Conservation (phyloP, 371 early-diverging fungal genomes). For the Astathelohania contejeani region DNA sequence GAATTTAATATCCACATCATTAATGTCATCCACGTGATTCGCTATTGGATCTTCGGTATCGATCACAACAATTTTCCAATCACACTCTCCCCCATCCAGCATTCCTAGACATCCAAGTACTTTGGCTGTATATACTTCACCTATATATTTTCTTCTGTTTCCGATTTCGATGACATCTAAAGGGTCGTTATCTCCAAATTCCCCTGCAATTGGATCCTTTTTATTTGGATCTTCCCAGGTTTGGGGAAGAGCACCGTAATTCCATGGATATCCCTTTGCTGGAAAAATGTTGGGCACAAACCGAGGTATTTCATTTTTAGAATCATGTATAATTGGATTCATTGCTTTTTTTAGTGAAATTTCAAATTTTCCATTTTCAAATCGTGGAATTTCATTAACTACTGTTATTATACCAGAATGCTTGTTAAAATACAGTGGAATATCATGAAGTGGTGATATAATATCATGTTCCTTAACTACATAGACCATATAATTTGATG, state of each 20-base stretch:
- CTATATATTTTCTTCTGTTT: constrained; percentile 63
- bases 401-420: constrained; percentile 72
- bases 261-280: constrained; percentile 99
- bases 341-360: constrained; percentile 54
- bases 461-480: constrained; percentile 28
- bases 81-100: constrained; percentile 82
- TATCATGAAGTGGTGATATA: constrained; percentile 92
- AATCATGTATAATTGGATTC: constrained; percentile 96
- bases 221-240: constrained; percentile 92
- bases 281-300: constrained; percentile 97
- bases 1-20: constrained; percentile 77
- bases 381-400: constrained; percentile 87
- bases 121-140: constrained; percentile 93
- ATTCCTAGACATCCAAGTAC: constrained; percentile 86
- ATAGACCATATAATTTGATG: constrained; percentile 36
- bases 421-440: constrained; percentile 72
- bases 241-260: constrained; percentile 93
- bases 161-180: constrained; percentile 94
- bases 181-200: constrained; percentile 87
- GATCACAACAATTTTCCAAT: constrained; percentile 94
- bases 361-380: constrained; percentile 97
- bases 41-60: constrained; percentile 81
- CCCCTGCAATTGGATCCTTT: constrained; percentile 66
- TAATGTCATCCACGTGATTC: constrained; percentile 73
- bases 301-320: constrained; percentile 89